Evolutionary conservation across 768 basidiomycete species (phyloP).

Genomic region (Boletus sensibilis): DNA sequence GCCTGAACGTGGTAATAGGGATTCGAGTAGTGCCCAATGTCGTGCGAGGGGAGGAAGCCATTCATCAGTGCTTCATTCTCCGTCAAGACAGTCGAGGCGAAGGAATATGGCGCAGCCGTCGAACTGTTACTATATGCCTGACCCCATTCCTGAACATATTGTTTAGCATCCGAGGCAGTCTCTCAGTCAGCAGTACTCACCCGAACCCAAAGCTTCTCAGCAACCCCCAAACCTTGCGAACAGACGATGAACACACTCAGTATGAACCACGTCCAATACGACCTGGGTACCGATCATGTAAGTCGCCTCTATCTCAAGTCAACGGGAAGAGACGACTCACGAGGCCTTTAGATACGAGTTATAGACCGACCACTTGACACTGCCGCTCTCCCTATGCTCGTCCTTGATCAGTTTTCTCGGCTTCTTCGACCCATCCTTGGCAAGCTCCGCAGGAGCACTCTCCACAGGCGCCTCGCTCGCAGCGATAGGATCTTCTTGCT

Average conservation of each 20-base stretch:
- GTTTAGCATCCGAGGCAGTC: background rate
- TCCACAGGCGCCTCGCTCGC: slow-evolving; percentile 16
- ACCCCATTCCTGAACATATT: slow-evolving; percentile 28
- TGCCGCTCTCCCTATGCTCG: slow-evolving; percentile 76
- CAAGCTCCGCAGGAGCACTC: background rate
- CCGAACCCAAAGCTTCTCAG: slow-evolving; percentile 33
- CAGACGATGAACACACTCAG: slow-evolving; percentile 22
- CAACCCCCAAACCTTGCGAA: slow-evolving; percentile 27
- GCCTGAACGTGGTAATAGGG: slow-evolving; percentile 18
- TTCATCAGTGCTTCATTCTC: slow-evolving; percentile 33
- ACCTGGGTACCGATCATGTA: slow-evolving; percentile 12
- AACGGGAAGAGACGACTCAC: slow-evolving; percentile 32
- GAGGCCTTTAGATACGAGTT: slow-evolving; percentile 70
- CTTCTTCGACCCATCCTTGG: slow-evolving; percentile 43
- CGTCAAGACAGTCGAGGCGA: slow-evolving; percentile 22
- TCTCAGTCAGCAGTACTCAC: slow-evolving; percentile 9
- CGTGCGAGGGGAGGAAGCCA: slow-evolving; percentile 21
- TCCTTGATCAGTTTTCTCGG: slow-evolving; percentile 77
- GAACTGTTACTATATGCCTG: slow-evolving; percentile 20
- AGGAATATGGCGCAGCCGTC: slow-evolving; percentile 7
- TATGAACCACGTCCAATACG: slow-evolving; percentile 33
- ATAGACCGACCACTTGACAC: slow-evolving; percentile 77
- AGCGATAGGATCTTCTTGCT: slow-evolving; percentile 42
- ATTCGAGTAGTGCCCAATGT: slow-evolving; percentile 15
- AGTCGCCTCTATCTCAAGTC: background rate